Evolutionary conservation across 1,284 basidiomycete genomes (phyloP).

Genomic region (Tylopilus sp.): DNA sequence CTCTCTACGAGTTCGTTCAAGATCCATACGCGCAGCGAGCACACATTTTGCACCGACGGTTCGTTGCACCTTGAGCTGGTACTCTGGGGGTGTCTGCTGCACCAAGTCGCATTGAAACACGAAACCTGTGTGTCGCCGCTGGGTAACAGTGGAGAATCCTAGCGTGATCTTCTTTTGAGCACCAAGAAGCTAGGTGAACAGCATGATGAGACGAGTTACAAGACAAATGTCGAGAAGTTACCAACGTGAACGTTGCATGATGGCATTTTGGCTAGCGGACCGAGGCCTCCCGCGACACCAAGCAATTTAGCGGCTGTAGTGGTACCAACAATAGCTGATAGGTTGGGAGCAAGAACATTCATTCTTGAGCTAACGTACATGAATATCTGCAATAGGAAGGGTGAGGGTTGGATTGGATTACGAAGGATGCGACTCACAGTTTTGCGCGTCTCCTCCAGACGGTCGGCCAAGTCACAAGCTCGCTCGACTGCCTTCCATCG

Average conservation of each 20-base stretch:
- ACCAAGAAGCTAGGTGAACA: conserved; percentile 72
- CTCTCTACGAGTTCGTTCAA: conserved; percentile 74
- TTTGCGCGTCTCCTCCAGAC: conserved; percentile 85
- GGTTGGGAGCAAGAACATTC: conserved; percentile 96
- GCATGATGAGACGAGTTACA: conserved; percentile 1
- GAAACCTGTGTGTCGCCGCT: conserved; percentile 94
- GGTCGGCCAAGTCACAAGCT: conserved; percentile 86
- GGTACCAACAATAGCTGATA: conserved; percentile 97
- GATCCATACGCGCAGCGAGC: conserved; percentile 90
- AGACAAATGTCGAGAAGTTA: not conserved
- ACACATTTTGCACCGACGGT: conserved; percentile 92
- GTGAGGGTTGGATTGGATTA: conserved; percentile 6
- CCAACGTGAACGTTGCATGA: conserved; percentile 92
- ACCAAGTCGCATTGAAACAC: conserved; percentile 92
- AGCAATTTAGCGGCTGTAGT: conserved; percentile 97
- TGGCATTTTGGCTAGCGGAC: conserved; percentile 91
- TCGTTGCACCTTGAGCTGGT: conserved; percentile 88
- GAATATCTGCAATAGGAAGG: conserved; percentile 67
- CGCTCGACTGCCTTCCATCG: conserved; percentile 82
- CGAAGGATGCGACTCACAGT: conserved; percentile 50
- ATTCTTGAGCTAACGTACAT: conserved; percentile 99
- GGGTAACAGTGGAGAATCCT: conserved; percentile 78
- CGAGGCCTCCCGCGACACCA: conserved; percentile 93
- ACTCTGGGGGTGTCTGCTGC: conserved; percentile 84
- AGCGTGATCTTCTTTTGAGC: conserved; percentile 89